phyloP scores from a whole-genome alignment of 2,329 filamentous ascomycete genomes.

The Calonectria honghensis region DNA sequence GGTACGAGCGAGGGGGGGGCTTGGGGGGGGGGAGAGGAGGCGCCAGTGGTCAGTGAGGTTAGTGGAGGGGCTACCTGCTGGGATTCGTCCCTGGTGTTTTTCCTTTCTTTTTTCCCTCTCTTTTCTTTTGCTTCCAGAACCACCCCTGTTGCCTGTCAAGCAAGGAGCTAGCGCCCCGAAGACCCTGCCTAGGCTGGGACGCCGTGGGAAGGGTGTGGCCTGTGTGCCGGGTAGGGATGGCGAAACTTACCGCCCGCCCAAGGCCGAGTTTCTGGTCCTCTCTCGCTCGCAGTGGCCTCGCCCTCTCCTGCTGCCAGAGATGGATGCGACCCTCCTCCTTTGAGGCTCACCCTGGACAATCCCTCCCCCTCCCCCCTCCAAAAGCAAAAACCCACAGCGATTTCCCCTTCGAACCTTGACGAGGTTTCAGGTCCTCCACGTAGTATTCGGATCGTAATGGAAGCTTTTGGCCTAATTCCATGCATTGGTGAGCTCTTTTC shows the following conservation, averaged over 20 bases:
- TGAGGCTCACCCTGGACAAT: background rate
- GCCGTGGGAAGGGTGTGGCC: background rate
- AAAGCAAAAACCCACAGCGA: background rate
- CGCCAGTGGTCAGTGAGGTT: background rate
- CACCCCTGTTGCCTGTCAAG: conserved; percentile 22
- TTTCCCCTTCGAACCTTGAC: conserved; percentile 19
- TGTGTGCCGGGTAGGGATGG: conserved; percentile 4
- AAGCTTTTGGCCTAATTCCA: conserved; percentile 20
- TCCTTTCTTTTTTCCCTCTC: background rate
- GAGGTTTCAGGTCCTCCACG: conserved; percentile 16
- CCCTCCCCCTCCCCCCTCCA: no score
- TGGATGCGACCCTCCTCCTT: conserved; percentile 16
- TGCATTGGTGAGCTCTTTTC: background rate
- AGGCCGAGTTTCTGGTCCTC: background rate
- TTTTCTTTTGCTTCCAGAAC: background rate
- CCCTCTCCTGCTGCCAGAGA: background rate
- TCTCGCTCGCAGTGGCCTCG: background rate
- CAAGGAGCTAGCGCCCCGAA: conserved; percentile 15
- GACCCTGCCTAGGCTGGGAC: background rate
- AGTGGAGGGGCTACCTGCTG: background rate
- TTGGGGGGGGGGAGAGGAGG: no score
- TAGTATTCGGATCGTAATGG: conserved; percentile 28
- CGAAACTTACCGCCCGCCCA: conserved; percentile 21
- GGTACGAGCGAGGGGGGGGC: background rate
- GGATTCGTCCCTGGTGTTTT: background rate